phyloP scores from a whole-genome alignment of 257 asterid species.

The Coffea canephora region DNA sequence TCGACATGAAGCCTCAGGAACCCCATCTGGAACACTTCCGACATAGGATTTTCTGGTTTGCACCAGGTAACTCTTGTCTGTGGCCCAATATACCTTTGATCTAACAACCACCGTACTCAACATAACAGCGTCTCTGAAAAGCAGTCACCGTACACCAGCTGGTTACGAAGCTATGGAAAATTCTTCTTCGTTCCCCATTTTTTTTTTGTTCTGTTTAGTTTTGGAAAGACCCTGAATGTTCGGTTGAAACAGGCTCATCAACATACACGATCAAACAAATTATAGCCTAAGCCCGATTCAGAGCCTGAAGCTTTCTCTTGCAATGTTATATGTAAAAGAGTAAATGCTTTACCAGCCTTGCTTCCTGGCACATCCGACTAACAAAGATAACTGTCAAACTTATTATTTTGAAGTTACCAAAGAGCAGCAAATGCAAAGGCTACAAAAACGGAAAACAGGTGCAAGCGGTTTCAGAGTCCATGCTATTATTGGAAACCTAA shows the following conservation, averaged over 20 bases:
- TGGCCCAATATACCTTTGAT: neutral
- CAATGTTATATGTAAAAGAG: neutral
- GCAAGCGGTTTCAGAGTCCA: constrained; percentile 7
- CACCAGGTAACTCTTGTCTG: too few relatives aligned
- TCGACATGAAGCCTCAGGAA: neutral
- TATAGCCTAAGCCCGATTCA: too few relatives aligned
- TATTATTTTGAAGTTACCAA: neutral
- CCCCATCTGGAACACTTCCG: neutral
- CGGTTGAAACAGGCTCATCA: too few relatives aligned
- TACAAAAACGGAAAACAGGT: constrained; percentile 5
- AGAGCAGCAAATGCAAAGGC: constrained; percentile 6
- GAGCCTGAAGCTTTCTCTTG: neutral
- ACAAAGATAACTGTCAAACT: neutral
- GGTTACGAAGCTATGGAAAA: neutral
- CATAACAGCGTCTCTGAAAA: too few relatives aligned
- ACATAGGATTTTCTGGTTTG: neutral
- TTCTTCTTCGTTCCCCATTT: too few relatives aligned
- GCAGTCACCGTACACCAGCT: too few relatives aligned
- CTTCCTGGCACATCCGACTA: neutral
- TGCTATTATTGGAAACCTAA: constrained; percentile 17
- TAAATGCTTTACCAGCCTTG: neutral
- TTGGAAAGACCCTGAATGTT: too few relatives aligned
- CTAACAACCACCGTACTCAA: too few relatives aligned
- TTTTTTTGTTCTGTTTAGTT: too few relatives aligned
- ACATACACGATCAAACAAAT: too few relatives aligned